phyloP scores from a whole-genome alignment of 768 basidiomycete species.

The Leccinum broughii region DNA sequence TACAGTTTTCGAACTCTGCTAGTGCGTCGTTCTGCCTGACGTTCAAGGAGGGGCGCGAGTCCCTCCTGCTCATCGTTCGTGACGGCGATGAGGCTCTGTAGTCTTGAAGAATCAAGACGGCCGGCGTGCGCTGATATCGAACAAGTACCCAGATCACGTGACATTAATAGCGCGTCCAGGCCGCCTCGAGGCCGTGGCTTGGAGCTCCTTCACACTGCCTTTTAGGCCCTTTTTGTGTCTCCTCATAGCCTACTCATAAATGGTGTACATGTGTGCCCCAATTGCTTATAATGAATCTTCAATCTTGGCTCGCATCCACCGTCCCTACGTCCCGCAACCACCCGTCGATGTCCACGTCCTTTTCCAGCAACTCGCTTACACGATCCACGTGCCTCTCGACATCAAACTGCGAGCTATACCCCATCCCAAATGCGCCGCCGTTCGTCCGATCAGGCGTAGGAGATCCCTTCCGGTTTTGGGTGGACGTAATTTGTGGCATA shows the following conservation, averaged over 20 bases:
- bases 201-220: slow-evolving; percentile 30
- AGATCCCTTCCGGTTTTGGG: slow-evolving; percentile 30
- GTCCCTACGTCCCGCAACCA: slow-evolving; percentile 48
- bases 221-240: slow-evolving; percentile 19
- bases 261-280: slow-evolving; percentile 21
- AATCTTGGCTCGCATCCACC: slow-evolving; percentile 28
- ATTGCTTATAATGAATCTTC: slow-evolving; percentile 8
- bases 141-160: slow-evolving; percentile 32
- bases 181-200: slow-evolving; percentile 28
- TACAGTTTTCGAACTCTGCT: slow-evolving; percentile 84
- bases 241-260: slow-evolving; percentile 14
- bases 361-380: slow-evolving; percentile 55
- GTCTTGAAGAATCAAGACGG: background rate
- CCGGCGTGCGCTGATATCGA: slow-evolving; percentile 38
- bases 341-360: slow-evolving; percentile 56
- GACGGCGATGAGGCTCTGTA: slow-evolving; percentile 9
- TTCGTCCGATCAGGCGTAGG: slow-evolving; percentile 18
- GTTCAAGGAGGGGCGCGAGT: slow-evolving; percentile 49
- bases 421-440: slow-evolving; percentile 38
- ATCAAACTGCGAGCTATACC: slow-evolving; percentile 60
- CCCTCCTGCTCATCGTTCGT: slow-evolving; percentile 36
- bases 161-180: slow-evolving; percentile 24
- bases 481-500: slow-evolving; percentile 38
- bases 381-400: slow-evolving; percentile 53
- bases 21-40: slow-evolving; percentile 76